phyloP scores from a whole-genome alignment of 2,329 filamentous ascomycete species.

The Trichocomaceae sp. region DNA sequence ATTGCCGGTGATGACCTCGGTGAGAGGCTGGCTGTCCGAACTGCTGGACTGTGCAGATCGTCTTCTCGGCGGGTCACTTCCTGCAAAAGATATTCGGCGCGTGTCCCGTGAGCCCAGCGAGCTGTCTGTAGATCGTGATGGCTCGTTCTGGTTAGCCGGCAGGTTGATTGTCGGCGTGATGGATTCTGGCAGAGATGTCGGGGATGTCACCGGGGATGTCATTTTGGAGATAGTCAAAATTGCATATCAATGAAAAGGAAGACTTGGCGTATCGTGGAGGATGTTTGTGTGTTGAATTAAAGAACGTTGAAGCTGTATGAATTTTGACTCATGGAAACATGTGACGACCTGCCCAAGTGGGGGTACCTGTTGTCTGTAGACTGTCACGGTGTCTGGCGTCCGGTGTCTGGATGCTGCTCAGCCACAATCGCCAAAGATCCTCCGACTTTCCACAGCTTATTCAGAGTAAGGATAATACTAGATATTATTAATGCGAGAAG shows the following conservation, averaged over 20 bases:
- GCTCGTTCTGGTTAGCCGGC: constrained; percentile 3
- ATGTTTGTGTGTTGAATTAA: background rate
- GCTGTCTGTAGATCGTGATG: constrained; percentile 8
- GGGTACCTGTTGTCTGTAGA: background rate
- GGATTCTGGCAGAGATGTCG: background rate
- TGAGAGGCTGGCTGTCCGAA: constrained; percentile 24
- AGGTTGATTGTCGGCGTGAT: constrained; percentile 10
- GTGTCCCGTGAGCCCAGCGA: constrained; percentile 11
- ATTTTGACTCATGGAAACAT: constrained; percentile 5
- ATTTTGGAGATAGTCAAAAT: constrained; percentile 1
- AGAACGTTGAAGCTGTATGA: background rate
- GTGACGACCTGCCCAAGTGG: constrained; percentile 12
- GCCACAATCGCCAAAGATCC: constrained; percentile 2
- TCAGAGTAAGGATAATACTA: no score
- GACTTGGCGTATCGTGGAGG: background rate
- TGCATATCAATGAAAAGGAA: background rate
- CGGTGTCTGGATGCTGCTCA: constrained; percentile 11
- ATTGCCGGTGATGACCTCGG: constrained; percentile 19
- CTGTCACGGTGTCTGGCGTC: no score
- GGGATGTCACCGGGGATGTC: background rate
- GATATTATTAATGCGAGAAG: no score
- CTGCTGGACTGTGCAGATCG: constrained; percentile 36
- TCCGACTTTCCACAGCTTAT: background rate
- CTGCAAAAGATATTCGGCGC: constrained; percentile 18
- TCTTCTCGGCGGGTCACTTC: constrained; percentile 22